Conservation (phyloP, 495 filamentous ascomycete species). For the Penicillium lividum region DNA sequence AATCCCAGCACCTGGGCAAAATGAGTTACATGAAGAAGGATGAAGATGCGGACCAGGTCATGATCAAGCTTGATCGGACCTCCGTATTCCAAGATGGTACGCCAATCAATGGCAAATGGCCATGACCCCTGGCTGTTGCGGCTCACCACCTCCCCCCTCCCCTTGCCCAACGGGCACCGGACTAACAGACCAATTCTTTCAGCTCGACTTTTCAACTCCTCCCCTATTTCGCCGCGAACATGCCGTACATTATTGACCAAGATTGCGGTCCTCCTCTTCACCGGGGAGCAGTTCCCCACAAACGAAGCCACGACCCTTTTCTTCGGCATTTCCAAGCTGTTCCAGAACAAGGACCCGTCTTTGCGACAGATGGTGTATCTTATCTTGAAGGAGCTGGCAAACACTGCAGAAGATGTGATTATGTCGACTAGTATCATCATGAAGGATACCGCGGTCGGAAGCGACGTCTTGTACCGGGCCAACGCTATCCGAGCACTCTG, state of each 20-base stretch:
- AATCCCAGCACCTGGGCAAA: constrained; percentile 41
- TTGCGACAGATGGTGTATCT: constrained; percentile 99
- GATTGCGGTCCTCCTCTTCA: constrained; percentile 94
- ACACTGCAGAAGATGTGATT: constrained; percentile 97
- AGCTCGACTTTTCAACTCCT: constrained; percentile 98
- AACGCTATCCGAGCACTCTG: constrained; percentile 97
- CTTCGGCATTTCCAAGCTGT: constrained; percentile 99
- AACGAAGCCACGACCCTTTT: constrained; percentile 98
- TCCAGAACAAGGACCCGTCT: constrained; percentile 98
- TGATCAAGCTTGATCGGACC: constrained; percentile 96
- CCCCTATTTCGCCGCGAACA: constrained; percentile 90
- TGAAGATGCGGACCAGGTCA: constrained; percentile 88
- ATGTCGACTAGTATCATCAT: constrained; percentile 99
- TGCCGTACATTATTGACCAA: constrained; percentile 96
- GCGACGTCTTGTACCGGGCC: constrained; percentile 90
- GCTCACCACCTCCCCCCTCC: constrained; percentile 13
- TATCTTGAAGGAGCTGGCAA: constrained; percentile 93
- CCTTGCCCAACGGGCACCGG: constrained; percentile 10
- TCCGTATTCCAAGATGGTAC: constrained; percentile 99
- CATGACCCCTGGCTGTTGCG: constrained; percentile 23
- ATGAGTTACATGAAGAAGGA: constrained; percentile 99
- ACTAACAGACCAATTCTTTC: constrained; percentile 26
- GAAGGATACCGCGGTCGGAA: constrained; percentile 97
- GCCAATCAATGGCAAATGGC: constrained; percentile 24
- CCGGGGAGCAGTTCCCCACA: constrained; percentile 92